Conservation (phyloP, 83 land plant species). For the Picea abies region DNA sequence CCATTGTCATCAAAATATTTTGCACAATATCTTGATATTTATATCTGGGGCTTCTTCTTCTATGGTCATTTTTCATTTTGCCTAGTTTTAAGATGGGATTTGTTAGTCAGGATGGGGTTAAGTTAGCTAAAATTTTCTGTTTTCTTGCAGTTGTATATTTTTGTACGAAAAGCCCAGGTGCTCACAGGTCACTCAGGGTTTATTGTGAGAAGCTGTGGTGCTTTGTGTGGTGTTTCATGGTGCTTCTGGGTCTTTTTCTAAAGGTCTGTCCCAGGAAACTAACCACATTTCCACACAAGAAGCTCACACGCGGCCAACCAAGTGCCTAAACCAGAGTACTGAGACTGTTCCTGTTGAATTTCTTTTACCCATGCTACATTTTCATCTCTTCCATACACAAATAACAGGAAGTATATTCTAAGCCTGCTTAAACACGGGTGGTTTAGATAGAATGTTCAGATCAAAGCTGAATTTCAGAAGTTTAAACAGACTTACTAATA, state of each 20-base stretch:
- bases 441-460: neutral
- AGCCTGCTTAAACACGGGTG: neutral
- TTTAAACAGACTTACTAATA: neutral
- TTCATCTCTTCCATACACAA: too few relatives aligned
- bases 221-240: neutral
- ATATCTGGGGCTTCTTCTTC: too few relatives aligned
- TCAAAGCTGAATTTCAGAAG: neutral
- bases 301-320: neutral
- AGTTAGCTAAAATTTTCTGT: neutral
- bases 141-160: neutral
- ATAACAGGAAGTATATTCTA: neutral
- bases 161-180: neutral
- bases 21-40: too few relatives aligned
- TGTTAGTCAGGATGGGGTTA: neutral
- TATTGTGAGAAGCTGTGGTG: neutral
- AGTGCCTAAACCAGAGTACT: neutral
- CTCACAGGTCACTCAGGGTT: neutral
- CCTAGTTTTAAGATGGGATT: too few relatives aligned
- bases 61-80: too few relatives aligned
- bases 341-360: neutral
- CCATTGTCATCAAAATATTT: too few relatives aligned
- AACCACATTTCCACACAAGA: neutral
- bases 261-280: neutral
- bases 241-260: neutral
- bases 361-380: neutral